These are phyloP conservation scores for Phoenix roebelenii DNA, from an alignment of 176 grass and related monocot species.

Conservation along the genomic window DNA sequence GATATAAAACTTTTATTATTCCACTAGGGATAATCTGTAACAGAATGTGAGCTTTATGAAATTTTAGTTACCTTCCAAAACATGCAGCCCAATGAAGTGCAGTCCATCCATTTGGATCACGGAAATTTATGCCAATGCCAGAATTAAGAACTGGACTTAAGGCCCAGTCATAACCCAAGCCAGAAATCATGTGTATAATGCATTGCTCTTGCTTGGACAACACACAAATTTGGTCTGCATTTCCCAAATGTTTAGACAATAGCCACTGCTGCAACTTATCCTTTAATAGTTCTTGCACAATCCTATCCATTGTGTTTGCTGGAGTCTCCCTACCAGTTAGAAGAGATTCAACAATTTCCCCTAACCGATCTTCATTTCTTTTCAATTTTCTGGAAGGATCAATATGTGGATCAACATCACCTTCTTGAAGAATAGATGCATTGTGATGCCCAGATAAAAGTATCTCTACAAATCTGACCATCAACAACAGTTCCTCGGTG, in stretches of 20 bases:
- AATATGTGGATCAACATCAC: slow-evolving; percentile 13
- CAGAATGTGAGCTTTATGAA: too few species aligned
- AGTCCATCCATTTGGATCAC: slow-evolving; percentile 85
- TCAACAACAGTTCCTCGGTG: slow-evolving; percentile 38
- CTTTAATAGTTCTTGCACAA: slow-evolving; percentile 65
- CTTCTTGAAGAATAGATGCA: slow-evolving; percentile 27
- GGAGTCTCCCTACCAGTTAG: slow-evolving; percentile 4
- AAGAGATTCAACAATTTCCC: not conserved
- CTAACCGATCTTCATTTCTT: slow-evolving; percentile 14
- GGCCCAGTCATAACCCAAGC: slow-evolving; percentile 60
- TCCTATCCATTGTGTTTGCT: slow-evolving; percentile 23
- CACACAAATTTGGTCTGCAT: slow-evolving; percentile 23
- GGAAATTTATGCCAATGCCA: slow-evolving; percentile 68
- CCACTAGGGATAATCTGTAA: too few species aligned
- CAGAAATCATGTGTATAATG: slow-evolving; percentile 73
- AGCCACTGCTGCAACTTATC: slow-evolving; percentile 55
- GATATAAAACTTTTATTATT: too few species aligned
- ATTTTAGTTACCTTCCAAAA: slow-evolving; percentile 63
- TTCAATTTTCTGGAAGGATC: slow-evolving; percentile 25
- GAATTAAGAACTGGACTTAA: slow-evolving; percentile 56
- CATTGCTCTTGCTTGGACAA: slow-evolving; percentile 56
- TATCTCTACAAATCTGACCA: slow-evolving; percentile 42
- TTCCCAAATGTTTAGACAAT: slow-evolving; percentile 42
- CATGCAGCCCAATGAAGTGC: slow-evolving; percentile 88
- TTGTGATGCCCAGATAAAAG: slow-evolving; percentile 41